These are phyloP conservation scores for Salicornia ramosissima DNA, from an alignment of 148 eudicot genomes.

Conservation along the genomic window DNA sequence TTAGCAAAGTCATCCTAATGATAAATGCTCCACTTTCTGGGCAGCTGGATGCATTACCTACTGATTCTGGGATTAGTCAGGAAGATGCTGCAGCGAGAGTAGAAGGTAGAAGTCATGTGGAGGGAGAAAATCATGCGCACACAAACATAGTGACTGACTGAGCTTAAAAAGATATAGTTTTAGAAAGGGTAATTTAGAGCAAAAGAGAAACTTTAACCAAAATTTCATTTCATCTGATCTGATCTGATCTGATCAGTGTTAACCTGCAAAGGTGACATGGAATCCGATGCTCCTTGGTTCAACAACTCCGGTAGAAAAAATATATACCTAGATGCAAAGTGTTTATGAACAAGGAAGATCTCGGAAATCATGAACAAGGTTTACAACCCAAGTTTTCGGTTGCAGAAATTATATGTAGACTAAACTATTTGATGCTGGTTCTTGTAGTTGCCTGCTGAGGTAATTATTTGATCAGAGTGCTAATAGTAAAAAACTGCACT, in stretches of 20 bases:
- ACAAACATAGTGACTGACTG: background rate
- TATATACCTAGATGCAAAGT: background rate
- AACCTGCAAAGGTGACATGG: background rate
- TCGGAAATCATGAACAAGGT: background rate
- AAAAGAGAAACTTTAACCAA: background rate
- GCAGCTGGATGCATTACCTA: background rate
- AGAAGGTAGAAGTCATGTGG: background rate
- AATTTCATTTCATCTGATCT: background rate
- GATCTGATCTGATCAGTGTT: background rate
- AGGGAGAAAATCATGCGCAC: background rate
- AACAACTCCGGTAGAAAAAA: background rate
- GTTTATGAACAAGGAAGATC: background rate
- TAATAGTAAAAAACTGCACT: background rate
- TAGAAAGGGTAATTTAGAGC: background rate
- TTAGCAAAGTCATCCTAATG: background rate
- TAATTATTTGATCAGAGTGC: background rate
- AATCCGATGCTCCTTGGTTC: background rate
- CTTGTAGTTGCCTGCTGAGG: conserved; percentile 6
- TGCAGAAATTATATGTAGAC: background rate
- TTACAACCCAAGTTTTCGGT: background rate
- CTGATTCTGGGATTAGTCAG: background rate
- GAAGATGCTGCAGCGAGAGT: background rate
- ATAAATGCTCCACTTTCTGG: conserved; percentile 1
- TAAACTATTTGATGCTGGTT: background rate
- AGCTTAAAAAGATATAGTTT: background rate